These are phyloP conservation scores for Neoarthrinium moseri DNA, from an alignment of 2,329 filamentous ascomycete species.

Conservation along the genomic window DNA sequence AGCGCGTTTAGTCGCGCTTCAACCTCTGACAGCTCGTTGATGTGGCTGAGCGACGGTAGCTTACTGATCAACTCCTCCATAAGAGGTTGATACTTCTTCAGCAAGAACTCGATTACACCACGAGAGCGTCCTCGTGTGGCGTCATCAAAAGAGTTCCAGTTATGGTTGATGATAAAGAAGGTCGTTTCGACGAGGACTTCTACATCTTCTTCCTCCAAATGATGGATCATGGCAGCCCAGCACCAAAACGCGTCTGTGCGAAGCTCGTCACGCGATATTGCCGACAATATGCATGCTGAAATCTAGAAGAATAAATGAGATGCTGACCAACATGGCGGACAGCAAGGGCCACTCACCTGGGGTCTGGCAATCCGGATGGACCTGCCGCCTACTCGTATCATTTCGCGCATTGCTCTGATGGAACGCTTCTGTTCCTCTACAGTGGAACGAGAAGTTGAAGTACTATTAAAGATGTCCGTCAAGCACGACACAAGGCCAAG, in stretches of 20 bases:
- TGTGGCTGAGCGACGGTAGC: constrained; percentile 73
- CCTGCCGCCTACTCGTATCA: constrained; percentile 73
- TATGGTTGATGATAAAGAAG: constrained; percentile 79
- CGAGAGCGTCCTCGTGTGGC: constrained; percentile 59
- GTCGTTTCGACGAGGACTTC: constrained; percentile 82
- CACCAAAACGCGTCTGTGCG: constrained; percentile 77
- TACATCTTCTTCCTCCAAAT: constrained; percentile 76
- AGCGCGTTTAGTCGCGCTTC: constrained; percentile 64
- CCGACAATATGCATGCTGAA: constrained; percentile 86
- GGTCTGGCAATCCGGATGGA: constrained; percentile 79
- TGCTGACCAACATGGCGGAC: too few relatives aligned
- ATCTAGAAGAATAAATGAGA: too few relatives aligned
- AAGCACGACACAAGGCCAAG: constrained; percentile 84
- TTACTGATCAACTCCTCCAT: constrained; percentile 68
- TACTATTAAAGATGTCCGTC: constrained; percentile 75
- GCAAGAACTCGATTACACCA: constrained; percentile 62
- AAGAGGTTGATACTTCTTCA: constrained; percentile 60
- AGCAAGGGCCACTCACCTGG: constrained; percentile 57
- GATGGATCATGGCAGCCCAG: constrained; percentile 76
- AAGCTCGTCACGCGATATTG: constrained; percentile 72
- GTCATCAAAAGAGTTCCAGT: constrained; percentile 70
- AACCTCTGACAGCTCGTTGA: constrained; percentile 67
- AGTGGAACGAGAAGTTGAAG: constrained; percentile 49
- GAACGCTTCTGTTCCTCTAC: constrained; percentile 71
- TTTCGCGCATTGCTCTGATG: constrained; percentile 81